These are phyloP conservation scores for Trichophyton rubrum DNA, from an alignment of 2,329 filamentous ascomycete genomes.

Conservation along the genomic window DNA sequence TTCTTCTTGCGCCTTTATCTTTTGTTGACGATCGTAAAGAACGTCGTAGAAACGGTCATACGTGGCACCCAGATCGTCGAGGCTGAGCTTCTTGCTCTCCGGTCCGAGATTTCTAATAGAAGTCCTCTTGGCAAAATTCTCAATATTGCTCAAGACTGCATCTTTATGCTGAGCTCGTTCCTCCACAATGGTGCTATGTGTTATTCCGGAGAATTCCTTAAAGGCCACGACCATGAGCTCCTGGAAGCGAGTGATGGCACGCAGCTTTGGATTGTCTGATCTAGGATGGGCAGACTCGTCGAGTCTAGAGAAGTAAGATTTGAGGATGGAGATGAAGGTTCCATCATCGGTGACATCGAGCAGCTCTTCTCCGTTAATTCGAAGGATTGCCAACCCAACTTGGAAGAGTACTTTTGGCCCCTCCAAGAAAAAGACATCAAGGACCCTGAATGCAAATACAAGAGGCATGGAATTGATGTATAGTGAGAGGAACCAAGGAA, in stretches of 20 bases:
- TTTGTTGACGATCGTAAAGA: slow-evolving; percentile 81
- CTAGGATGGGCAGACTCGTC: slow-evolving; percentile 94
- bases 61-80: slow-evolving; percentile 74
- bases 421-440: slow-evolving; percentile 97
- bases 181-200: slow-evolving; percentile 81
- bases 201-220: slow-evolving; percentile 94
- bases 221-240: slow-evolving; percentile 99
- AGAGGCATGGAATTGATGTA: slow-evolving; percentile 99
- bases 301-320: slow-evolving; percentile 82
- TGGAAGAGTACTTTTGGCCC: slow-evolving; percentile 96
- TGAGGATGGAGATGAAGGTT: slow-evolving; percentile 90
- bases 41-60: slow-evolving; percentile 93
- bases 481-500: slow-evolving; percentile 94
- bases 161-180: slow-evolving; percentile 86
- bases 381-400: slow-evolving; percentile 86
- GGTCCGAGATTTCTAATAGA: slow-evolving; percentile 91
- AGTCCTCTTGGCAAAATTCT: slow-evolving; percentile 92
- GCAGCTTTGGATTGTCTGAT: slow-evolving; percentile 86
- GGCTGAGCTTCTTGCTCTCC: slow-evolving; percentile 79
- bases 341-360: slow-evolving; percentile 89
- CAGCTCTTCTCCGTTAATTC: slow-evolving; percentile 93
- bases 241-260: slow-evolving; percentile 89
- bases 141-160: slow-evolving; percentile 85
- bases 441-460: slow-evolving; percentile 88
- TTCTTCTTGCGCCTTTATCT: slow-evolving; percentile 65